Percentiles rank a stretch among this genome's conserved stretches.
These are phyloP conservation scores for Aspergillus saccharolyticus DNA, from an alignment of 495 filamentous ascomycete genomes.

Conservation along the genomic window DNA sequence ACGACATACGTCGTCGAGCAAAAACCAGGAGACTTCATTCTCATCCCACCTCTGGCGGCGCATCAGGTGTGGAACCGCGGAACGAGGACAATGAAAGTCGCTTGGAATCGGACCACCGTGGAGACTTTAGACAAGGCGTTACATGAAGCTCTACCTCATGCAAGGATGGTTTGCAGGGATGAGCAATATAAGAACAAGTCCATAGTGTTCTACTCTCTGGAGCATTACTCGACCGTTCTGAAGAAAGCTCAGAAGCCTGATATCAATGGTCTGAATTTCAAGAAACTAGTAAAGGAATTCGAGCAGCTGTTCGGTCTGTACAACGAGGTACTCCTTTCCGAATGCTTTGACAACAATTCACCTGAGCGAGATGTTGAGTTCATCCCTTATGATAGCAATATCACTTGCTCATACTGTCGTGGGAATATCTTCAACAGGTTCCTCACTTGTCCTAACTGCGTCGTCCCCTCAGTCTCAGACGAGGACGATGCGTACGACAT, in stretches of 20 bases:
- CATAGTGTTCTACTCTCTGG: constrained; percentile 79
- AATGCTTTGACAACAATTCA: constrained; percentile 66
- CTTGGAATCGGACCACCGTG: constrained; percentile 95
- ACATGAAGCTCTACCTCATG: constrained; percentile 77
- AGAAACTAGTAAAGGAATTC: constrained; percentile 72
- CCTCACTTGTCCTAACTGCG: constrained; percentile 79
- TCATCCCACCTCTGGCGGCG: constrained; percentile 92
- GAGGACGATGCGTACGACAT: constrained; percentile 83
- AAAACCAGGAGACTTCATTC: constrained; percentile 85
- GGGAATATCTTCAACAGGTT: constrained; percentile 98
- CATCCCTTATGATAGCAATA: constrained; percentile 74
- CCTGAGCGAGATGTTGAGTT: constrained; percentile 61
- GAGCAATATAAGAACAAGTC: constrained; percentile 99
- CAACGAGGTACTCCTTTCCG: constrained; percentile 71
- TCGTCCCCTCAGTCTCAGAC: constrained; percentile 43
- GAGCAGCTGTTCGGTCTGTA: constrained; percentile 69
- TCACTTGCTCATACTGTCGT: constrained; percentile 93
- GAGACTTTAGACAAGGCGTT: constrained; percentile 84
- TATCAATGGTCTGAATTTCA: constrained; percentile 47
- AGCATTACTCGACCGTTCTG: constrained; percentile 68
- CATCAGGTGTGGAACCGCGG: constrained; percentile 99
- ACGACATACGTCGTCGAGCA: constrained; percentile 91
- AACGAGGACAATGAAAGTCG: constrained; percentile 90
- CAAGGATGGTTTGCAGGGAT: constrained; percentile 90
- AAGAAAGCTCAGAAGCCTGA: constrained; percentile 34